phyloP scores from a whole-genome alignment of 768 basidiomycete species.

The Amanita fuliginea region DNA sequence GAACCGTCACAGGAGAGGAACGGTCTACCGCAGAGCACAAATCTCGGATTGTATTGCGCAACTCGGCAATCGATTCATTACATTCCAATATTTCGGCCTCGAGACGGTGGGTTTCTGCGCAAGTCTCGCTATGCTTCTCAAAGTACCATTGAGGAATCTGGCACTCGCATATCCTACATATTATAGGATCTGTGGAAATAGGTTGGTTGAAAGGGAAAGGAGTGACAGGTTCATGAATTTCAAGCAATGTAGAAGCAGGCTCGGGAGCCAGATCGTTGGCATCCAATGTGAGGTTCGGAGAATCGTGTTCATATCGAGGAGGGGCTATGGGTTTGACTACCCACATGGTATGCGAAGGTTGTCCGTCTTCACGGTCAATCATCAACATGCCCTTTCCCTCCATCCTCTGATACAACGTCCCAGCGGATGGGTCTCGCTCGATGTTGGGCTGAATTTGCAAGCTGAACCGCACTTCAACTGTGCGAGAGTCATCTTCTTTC shows the following conservation, averaged over 20 bases:
- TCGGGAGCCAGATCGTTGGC: slow-evolving; percentile 32
- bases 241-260: slow-evolving; percentile 26
- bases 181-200: slow-evolving; percentile 72
- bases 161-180: slow-evolving; percentile 97
- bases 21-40: slow-evolving; percentile 63
- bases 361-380: slow-evolving; percentile 81
- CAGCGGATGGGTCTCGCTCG: slow-evolving; percentile 43
- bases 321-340: slow-evolving; percentile 77
- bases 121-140: slow-evolving; percentile 99
- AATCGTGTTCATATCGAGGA: slow-evolving; percentile 56
- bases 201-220: slow-evolving; percentile 70
- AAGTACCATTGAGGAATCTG: slow-evolving; percentile 99
- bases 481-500: slow-evolving; percentile 86
- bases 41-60: slow-evolving; percentile 78
- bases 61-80: slow-evolving; percentile 86
- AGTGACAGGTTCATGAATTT: slow-evolving; percentile 37
- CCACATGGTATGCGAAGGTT: slow-evolving; percentile 97
- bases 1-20: slow-evolving; percentile 50
- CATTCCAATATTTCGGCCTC: slow-evolving; percentile 92
- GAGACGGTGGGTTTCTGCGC: slow-evolving; percentile 88
- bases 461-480: slow-evolving; percentile 85
- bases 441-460: slow-evolving; percentile 62
- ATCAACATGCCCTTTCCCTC: slow-evolving; percentile 99
- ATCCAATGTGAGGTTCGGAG: slow-evolving; percentile 51
- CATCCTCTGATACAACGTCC: slow-evolving; percentile 69